Evolutionary conservation across 176 grass and related monocot genomes (phyloP), one percentile per base, ranked within the genome.

Genomic region (Bromus sterilis): DNA sequence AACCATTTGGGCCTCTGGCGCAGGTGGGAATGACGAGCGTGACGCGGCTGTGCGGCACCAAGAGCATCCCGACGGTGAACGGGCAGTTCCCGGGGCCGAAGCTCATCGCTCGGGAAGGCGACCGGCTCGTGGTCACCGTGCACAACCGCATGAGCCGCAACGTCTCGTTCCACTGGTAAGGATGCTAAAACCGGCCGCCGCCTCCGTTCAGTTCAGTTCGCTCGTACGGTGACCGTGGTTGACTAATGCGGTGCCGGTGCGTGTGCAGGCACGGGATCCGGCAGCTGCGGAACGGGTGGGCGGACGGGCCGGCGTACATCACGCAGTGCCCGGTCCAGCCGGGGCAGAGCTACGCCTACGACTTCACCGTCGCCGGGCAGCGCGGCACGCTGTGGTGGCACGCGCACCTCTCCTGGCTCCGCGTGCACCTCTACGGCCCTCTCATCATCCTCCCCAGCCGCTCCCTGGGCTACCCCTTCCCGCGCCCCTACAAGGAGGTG

Each of bases 381-480:
- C 86, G 79, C 65, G 95, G 95, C 36, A 98, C 95, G 31, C 81
- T 94, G 46, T 93, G 85, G 88, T 98, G 95, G 95, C 95, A 98
- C 82, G 95, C 92, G 6, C 95, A 98, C 78, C 77, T 91, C 77
- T 94, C 92, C 20, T 94, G 92, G 90, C 79, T 93, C 8, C 87
- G 95, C 62, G 92, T 86, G 23, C 83, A 91, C 41, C 85, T 98
- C 37, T 85, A 94, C 42, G 90, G 95, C 15, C 78, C 92, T 33
- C 80, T 94, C 66, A 28, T 98, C 71, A 79, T 98, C 85, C 89
- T 87, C 32, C 95, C 95, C 33, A 91, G 55, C 56, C 66, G 26
- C 71, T 80, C 78, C 29, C 32, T 77, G 60, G 57, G 81, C 7
- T 98, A 93, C 64, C 95, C 95, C 9, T 98, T 98, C 34, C 88